phyloP scores from a whole-genome alignment of 177 flowering plant species.

The Vitis hybrid region DNA sequence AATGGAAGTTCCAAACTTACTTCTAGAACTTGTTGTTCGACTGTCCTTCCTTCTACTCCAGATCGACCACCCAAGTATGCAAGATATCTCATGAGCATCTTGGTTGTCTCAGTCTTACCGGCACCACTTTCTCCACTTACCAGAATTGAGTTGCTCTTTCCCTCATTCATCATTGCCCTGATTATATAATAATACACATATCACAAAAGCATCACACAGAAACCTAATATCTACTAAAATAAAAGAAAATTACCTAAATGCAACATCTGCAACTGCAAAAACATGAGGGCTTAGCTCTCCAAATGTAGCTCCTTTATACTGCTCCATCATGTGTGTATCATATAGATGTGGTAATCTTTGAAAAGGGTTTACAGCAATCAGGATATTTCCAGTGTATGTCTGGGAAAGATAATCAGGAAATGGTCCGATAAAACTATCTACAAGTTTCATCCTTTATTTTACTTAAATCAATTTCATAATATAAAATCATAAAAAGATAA shows the following conservation, averaged over 20 bases:
- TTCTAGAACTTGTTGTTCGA: conserved; percentile 98
- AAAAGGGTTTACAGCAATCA: conserved; percentile 94
- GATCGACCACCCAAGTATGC: conserved; percentile 90
- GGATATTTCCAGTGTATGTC: conserved; percentile 96
- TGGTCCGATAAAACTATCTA: too few relatives aligned
- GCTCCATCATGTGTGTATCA: conserved; percentile 98
- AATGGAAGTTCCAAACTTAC: conserved; percentile 43
- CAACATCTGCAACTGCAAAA: conserved; percentile 94
- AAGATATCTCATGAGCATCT: conserved; percentile 97
- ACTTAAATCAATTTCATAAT: conserved; percentile 3
- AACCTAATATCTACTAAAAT: neutral
- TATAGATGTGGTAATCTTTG: conserved; percentile 95
- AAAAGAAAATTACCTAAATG: conserved; percentile 62
- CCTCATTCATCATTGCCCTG: conserved; percentile 97
- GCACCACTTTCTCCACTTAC: conserved; percentile 99
- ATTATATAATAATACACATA: conserved; percentile 17
- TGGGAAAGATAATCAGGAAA: conserved; percentile 20
- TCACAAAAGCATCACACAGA: neutral
- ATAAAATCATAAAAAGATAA: neutral
- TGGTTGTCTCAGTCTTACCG: conserved; percentile 98
- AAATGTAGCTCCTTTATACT: conserved; percentile 88
- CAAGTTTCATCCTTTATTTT: neutral
- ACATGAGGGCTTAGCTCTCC: conserved; percentile 99
- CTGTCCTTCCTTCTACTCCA: conserved; percentile 91
- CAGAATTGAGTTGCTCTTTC: conserved; percentile 91